Percentiles rank a stretch among this genome's conserved stretches.
Conservation (phyloP, 805 yeast genomes). For the Metschnikowia amazonensis region DNA sequence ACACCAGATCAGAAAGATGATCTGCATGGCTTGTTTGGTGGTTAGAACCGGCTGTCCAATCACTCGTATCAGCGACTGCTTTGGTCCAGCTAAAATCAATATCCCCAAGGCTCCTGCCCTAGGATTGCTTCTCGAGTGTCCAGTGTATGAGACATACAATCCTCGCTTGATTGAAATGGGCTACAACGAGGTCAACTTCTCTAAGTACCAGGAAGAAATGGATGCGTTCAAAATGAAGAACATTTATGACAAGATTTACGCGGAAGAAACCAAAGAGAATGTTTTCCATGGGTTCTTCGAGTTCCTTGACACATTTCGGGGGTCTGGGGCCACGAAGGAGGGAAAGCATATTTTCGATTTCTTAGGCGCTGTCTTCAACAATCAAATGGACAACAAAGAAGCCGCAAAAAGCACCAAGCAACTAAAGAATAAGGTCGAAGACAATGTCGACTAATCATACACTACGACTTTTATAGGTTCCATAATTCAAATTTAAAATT, state of each 20-base stretch:
- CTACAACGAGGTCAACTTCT: slow-evolving; percentile 69
- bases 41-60: slow-evolving; percentile 84
- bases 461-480: background rate
- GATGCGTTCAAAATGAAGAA: slow-evolving; percentile 80
- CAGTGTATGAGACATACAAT: slow-evolving; percentile 87
- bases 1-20: slow-evolving; percentile 97
- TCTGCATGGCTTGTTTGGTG: slow-evolving; percentile 85
- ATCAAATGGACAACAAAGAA: slow-evolving; percentile 17
- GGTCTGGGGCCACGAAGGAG: slow-evolving; percentile 30
- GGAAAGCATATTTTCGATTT: slow-evolving; percentile 58
- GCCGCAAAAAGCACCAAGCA: slow-evolving; percentile 8
- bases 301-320: slow-evolving; percentile 74
- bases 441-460: slow-evolving; percentile 10
- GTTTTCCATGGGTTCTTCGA: slow-evolving; percentile 88
- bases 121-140: slow-evolving; percentile 85
- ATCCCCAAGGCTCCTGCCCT: slow-evolving; percentile 98
- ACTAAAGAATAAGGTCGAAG: slow-evolving; percentile 7
- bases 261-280: slow-evolving; percentile 84
- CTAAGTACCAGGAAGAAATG: slow-evolving; percentile 63
- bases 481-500: background rate
- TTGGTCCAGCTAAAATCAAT: slow-evolving; percentile 68
- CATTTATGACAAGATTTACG: slow-evolving; percentile 89
- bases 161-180: slow-evolving; percentile 68
- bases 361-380: slow-evolving; percentile 41
- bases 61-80: slow-evolving; percentile 72